Evolutionary conservation across 2,329 filamentous ascomycete species (phyloP), one percentile per base, ranked within the genome.

Genomic region (Diaporthe batatas): DNA sequence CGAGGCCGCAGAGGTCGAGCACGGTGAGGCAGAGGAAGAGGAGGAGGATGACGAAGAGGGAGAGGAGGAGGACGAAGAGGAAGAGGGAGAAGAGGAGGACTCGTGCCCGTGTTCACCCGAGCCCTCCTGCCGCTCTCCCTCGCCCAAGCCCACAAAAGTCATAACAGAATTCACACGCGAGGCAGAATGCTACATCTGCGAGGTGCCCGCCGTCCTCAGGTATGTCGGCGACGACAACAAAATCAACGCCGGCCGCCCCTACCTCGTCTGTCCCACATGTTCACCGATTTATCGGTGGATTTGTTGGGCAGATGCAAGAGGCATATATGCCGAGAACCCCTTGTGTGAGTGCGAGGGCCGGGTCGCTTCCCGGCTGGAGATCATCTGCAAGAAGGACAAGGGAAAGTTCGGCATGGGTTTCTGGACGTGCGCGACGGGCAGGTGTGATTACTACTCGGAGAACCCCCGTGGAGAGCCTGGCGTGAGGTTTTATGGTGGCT

Each of bases 391-490:
- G 1, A 68, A 55, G 5, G 18, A 10, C 4, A 68, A 55, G 5
- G 18, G 0, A 6, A 72, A 51, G 23, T 23, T 23, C 2, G 62
- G 70, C 8, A 51, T 5, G 53, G 62, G 8, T 0, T 72, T 72
- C 6, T 72, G 70, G 70, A 44, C 42, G 11, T 72, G 70, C 16
- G 53, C 34, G 21, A 51, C 11, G 42, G 62, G 62, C 1, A 23
- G 4, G n/a, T 72, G 70, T 54, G 21, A 29, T 0, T 72, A 42
- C 49, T 72, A 72, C 18, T 72, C 70, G 39, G 70, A 72, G 62
- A 12, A 58, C 25, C 0, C 6, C 32, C 32, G 68, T 42, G 69
- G 69, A 0, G 34, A 11, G 57, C 57, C 21, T 2, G 70, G 62
- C 1, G 34, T n/a, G 6, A 32, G 32, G 23, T 8, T 3, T 21